Conservation (phyloP, 1,284 basidiomycete genomes). For the Tranzscheliella williamsii region DNA sequence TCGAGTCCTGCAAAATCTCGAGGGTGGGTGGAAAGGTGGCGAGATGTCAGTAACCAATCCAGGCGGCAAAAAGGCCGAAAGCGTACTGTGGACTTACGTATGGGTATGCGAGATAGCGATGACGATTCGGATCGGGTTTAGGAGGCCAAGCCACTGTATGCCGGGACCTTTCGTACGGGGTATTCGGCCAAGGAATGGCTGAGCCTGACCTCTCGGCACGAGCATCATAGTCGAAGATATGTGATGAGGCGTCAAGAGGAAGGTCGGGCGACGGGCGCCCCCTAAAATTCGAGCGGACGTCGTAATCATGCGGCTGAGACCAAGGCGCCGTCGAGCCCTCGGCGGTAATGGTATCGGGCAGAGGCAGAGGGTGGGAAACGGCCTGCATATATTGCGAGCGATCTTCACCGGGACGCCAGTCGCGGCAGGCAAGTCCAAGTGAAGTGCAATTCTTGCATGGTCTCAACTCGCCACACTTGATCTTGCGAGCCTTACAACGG, state of each 20-base stretch:
- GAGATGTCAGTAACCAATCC: neutral
- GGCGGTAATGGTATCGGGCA: neutral
- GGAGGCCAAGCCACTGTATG: slow-evolving; percentile 39
- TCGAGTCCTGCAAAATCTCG: slow-evolving; percentile 14
- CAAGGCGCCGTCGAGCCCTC: slow-evolving; percentile 1
- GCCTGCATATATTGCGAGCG: slow-evolving; percentile 3
- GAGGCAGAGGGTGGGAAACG: slow-evolving; percentile 8
- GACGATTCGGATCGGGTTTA: slow-evolving; percentile 27
- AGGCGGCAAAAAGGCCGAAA: neutral
- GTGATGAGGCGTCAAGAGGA: neutral
- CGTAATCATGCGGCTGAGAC: slow-evolving; percentile 5
- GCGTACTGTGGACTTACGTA: slow-evolving; percentile 1
- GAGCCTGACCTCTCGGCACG: slow-evolving; percentile 21
- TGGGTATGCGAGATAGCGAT: slow-evolving; percentile 37
- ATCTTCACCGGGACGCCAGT: slow-evolving; percentile 41
- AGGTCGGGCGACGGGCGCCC: neutral
- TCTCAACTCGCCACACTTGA: slow-evolving; percentile 38
- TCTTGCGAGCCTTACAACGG: slow-evolving; percentile 42
- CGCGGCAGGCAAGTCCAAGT: slow-evolving; percentile 28
- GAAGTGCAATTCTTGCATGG: slow-evolving; percentile 41
- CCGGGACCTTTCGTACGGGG: slow-evolving; percentile 27
- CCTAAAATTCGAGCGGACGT: slow-evolving; percentile 1
- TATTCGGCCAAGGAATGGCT: slow-evolving; percentile 38
- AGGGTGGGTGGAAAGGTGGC: neutral
- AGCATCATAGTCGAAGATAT: slow-evolving; percentile 2